phyloP scores from a whole-genome alignment of 106 monocot species.

The Chionographis japonica region DNA sequence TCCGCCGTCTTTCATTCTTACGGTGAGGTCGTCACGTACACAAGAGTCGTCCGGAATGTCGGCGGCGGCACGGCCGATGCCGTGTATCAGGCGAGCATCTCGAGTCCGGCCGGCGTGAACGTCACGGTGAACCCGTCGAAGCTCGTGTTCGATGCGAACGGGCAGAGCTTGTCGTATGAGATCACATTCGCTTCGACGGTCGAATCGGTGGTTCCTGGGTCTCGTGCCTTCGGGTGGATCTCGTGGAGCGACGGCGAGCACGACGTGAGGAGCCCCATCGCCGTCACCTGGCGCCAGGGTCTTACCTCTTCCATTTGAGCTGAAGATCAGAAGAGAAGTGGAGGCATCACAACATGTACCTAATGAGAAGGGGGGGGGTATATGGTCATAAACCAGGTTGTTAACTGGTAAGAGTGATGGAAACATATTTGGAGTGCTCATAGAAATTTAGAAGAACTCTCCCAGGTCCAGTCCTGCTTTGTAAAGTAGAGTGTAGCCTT shows the following conservation, averaged over 20 bases:
- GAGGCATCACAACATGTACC: no score
- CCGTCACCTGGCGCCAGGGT: conserved; percentile 41
- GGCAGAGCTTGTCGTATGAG: conserved; percentile 39
- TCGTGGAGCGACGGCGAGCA: conserved; percentile 68
- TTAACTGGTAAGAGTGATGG: no score
- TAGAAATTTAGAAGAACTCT: no score
- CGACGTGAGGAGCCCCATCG: conserved; percentile 67
- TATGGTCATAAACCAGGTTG: no score
- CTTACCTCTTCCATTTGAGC: conserved; percentile 20
- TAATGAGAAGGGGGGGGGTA: no score
- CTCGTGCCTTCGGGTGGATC: conserved; percentile 55
- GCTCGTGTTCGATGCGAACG: conserved; percentile 40
- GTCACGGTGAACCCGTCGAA: conserved; percentile 51
- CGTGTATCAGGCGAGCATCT: conserved; percentile 40
- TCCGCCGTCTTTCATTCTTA: conserved; percentile 31
- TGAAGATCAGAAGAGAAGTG: no score
- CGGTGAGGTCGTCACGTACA: conserved; percentile 25
- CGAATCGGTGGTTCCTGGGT: not conserved
- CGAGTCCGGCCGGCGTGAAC: conserved; percentile 32
- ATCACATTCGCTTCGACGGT: conserved; percentile 31
- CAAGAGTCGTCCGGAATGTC: conserved; percentile 56
- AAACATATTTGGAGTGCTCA: no score
- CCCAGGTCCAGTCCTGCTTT: no score
- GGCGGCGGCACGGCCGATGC: conserved; percentile 14
- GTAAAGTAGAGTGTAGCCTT: no score